These are phyloP conservation scores for Colletotrichum falcatum DNA, from an alignment of 2,329 filamentous ascomycete species.

Conservation along the genomic window DNA sequence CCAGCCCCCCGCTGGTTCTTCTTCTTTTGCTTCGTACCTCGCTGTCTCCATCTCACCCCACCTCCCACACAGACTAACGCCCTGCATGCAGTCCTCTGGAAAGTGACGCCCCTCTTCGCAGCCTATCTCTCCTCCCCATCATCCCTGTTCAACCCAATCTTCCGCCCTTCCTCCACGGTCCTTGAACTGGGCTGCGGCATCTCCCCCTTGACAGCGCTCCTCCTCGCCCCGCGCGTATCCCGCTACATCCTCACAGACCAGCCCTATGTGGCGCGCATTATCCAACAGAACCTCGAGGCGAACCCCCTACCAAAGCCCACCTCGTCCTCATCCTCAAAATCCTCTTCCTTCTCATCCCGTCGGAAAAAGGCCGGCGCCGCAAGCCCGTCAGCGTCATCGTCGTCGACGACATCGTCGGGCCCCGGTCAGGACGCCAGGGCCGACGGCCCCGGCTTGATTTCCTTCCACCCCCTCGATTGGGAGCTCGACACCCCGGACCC, in stretches of 20 bases:
- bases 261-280: constrained; percentile 80
- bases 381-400: not conserved
- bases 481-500: constrained; percentile 71
- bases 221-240: constrained; percentile 70
- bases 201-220: constrained; percentile 80
- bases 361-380: constrained; percentile 37
- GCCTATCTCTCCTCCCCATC: constrained; percentile 76
- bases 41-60: constrained; percentile 16
- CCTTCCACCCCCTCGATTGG: constrained; percentile 82
- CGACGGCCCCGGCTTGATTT: constrained; percentile 55
- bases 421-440: not conserved
- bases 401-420: not conserved
- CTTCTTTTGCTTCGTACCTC: not conserved
- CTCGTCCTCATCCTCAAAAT: constrained; percentile 17
- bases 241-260: constrained; percentile 89
- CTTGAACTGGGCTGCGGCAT: constrained; percentile 93
- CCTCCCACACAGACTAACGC: constrained; percentile 8
- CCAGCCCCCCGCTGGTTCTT: not conserved
- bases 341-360: constrained; percentile 19
- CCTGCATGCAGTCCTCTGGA: constrained; percentile 79
- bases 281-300: constrained; percentile 80
- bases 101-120: constrained; percentile 85
- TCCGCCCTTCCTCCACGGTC: constrained; percentile 68
- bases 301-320: constrained; percentile 57
- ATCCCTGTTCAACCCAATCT: constrained; percentile 70